phyloP scores from a whole-genome alignment of 2,329 filamentous ascomycete species.

The Trichoderma polysporum region DNA sequence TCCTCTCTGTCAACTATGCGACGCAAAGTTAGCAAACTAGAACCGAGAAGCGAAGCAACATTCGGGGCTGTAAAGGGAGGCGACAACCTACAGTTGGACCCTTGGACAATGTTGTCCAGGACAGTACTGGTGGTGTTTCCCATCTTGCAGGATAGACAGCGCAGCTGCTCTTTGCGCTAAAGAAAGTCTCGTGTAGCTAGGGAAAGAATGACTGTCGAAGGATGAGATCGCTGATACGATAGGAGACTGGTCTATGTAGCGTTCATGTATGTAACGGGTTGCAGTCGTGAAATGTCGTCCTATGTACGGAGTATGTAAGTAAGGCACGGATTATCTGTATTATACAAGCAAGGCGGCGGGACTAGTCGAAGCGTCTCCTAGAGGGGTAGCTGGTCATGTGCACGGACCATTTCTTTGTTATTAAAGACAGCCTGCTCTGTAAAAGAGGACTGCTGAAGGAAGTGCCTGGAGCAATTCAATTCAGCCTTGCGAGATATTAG shows the following conservation, averaged over 20 bases:
- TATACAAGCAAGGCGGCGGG: not conserved
- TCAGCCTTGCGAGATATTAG: not conserved
- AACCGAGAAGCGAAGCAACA: not conserved
- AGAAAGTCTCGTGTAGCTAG: not conserved
- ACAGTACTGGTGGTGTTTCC: constrained; percentile 71
- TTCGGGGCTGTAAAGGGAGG: not conserved
- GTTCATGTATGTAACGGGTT: not conserved
- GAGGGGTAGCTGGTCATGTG: constrained; percentile 21
- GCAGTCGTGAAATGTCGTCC: not conserved
- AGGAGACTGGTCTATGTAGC: not conserved
- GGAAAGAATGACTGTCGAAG: not conserved
- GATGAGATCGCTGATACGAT: not conserved
- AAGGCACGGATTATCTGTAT: not conserved
- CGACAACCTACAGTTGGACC: constrained; percentile 76
- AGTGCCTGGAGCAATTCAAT: not conserved
- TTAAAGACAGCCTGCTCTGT: not conserved
- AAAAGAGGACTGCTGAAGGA: not conserved
- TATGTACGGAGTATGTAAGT: not conserved
- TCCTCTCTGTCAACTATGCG: constrained; percentile 88
- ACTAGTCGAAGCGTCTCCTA: not conserved
- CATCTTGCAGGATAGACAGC: constrained; percentile 44
- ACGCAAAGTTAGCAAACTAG: not conserved
- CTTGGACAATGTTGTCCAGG: constrained; percentile 93
- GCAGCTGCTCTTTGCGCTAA: not conserved
- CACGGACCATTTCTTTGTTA: constrained; percentile 22